These are phyloP conservation scores for Pyrus betulifolia DNA, from an alignment of 306 rosid species.

Conservation along the genomic window DNA sequence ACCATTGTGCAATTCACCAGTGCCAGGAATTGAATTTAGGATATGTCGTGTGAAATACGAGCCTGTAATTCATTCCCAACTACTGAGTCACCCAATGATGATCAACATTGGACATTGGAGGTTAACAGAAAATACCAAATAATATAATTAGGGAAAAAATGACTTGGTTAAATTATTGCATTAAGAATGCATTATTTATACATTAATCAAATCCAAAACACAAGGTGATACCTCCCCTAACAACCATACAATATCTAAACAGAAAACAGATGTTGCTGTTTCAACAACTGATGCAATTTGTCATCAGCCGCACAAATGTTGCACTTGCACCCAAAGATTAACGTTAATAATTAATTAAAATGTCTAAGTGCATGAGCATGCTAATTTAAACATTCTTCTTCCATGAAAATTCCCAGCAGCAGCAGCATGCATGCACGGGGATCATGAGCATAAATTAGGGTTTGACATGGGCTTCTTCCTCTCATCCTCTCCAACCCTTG, in stretches of 20 bases:
- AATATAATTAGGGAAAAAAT: background rate
- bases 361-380: background rate
- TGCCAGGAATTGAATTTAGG: no score
- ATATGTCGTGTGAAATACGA: no score
- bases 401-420: background rate
- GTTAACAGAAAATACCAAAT: background rate
- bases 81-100: no score
- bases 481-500: background rate
- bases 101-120: background rate
- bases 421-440: background rate
- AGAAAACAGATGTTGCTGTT: background rate
- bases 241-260: slow-evolving; percentile 1
- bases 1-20: no score
- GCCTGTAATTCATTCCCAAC: no score
- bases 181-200: background rate
- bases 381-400: background rate
- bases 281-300: slow-evolving; percentile 10
- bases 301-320: slow-evolving; percentile 2
- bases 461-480: slow-evolving; percentile 1
- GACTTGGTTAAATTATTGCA: background rate
- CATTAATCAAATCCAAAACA: background rate
- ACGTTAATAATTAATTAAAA: background rate
- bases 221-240: slow-evolving; percentile 10
- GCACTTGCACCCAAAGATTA: background rate
- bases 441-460: background rate